Percentiles rank a stretch among this genome's conserved stretches.
Conservation (phyloP, 306 rosid species). For the Carpinus viminea region DNA sequence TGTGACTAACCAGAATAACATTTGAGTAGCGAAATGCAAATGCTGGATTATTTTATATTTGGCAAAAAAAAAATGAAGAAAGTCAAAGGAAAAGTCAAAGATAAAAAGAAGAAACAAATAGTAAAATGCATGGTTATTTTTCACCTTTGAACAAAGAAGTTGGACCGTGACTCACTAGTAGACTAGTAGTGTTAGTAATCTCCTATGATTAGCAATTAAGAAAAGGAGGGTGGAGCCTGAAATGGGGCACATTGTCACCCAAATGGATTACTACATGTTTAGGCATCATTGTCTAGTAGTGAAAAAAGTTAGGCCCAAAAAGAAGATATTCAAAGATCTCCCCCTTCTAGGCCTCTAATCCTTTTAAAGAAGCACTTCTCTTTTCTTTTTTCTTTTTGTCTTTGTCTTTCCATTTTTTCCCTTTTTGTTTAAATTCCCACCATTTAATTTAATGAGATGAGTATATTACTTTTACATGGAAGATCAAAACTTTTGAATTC, state of each 20-base stretch:
- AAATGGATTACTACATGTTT: background rate
- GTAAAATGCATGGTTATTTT: background rate
- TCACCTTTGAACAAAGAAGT: background rate
- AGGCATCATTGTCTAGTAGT: background rate
- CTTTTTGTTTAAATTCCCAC: too few species aligned
- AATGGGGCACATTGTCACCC: background rate
- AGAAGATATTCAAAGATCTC: conserved; percentile 4
- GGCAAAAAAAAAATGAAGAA: background rate
- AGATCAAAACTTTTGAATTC: too few species aligned
- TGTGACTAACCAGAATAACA: too few species aligned
- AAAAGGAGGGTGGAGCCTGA: background rate
- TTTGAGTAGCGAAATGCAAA: too few species aligned
- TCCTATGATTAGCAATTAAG: background rate
- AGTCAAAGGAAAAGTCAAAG: background rate
- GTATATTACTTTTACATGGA: too few species aligned
- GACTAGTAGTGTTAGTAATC: background rate
- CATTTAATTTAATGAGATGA: too few species aligned
- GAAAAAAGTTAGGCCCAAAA: background rate
- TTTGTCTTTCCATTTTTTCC: too few species aligned
- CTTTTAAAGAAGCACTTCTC: background rate
- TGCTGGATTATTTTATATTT: background rate
- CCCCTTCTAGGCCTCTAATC: background rate
- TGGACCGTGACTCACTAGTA: background rate
- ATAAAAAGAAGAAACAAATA: background rate
- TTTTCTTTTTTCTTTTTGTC: too few species aligned